Conservation (phyloP, 2,329 filamentous ascomycete species). For the Colletotrichum sp. region DNA sequence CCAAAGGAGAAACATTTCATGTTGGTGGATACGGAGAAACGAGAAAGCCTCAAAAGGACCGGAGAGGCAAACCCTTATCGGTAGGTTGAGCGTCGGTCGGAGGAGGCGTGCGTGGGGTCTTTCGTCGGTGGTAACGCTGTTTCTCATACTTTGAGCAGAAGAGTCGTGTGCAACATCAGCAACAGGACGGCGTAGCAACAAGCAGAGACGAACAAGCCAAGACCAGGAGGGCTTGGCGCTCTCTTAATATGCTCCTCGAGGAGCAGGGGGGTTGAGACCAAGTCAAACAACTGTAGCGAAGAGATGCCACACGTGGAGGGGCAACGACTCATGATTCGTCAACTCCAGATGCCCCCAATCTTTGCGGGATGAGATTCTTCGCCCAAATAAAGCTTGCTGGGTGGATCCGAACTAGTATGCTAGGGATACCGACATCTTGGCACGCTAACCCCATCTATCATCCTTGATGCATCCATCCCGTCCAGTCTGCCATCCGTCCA, state of each 20-base stretch:
- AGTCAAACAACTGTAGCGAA: conserved; percentile 4
- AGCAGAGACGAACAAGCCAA: background rate
- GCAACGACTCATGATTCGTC: conserved; percentile 1
- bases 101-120: background rate
- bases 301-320: conserved; percentile 15
- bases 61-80: conserved; percentile 3
- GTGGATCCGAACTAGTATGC: background rate
- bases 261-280: background rate
- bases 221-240: conserved; percentile 12
- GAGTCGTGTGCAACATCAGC: background rate
- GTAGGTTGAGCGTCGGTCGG: background rate
- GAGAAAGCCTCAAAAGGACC: background rate
- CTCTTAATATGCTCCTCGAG: conserved; percentile 1
- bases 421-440: conserved; percentile 22
- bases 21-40: background rate
- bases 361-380: conserved; percentile 7
- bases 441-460: background rate
- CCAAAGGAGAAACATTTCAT: background rate
- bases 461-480: conserved; percentile 7
- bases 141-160: background rate
- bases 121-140: background rate
- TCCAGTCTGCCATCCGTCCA: background rate
- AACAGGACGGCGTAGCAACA: background rate
- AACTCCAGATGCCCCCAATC: background rate
- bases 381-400: conserved; percentile 12